These are phyloP conservation scores for Penicillium argentinense DNA, from an alignment of 495 filamentous ascomycete genomes.

Conservation along the genomic window DNA sequence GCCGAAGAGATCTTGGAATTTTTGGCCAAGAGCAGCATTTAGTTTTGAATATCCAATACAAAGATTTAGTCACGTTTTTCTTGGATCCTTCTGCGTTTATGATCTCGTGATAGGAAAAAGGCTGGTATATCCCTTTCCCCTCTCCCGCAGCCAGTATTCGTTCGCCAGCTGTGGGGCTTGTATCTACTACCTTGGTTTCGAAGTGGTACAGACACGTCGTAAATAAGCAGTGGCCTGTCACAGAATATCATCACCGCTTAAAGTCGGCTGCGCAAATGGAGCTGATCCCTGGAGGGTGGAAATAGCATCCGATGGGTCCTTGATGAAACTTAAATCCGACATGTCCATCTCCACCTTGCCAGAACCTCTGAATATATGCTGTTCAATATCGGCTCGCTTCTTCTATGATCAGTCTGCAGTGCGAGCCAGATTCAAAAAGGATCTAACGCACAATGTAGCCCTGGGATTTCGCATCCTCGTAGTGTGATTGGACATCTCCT, in stretches of 20 bases:
- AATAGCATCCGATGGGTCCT: background rate
- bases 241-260: background rate
- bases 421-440: slow-evolving; percentile 28
- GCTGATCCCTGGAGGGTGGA: background rate
- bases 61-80: no score
- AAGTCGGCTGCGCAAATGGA: background rate
- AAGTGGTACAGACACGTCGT: background rate
- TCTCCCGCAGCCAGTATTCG: no score
- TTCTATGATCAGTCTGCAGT: slow-evolving; percentile 32
- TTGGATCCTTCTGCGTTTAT: no score
- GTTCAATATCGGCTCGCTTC: slow-evolving; percentile 27
- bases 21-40: slow-evolving; percentile 26
- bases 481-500: slow-evolving; percentile 34
- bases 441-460: slow-evolving; percentile 30
- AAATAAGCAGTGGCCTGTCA: background rate
- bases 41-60: background rate
- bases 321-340: background rate
- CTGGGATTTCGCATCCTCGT: slow-evolving; percentile 23
- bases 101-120: no score
- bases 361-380: slow-evolving; percentile 20
- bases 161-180: background rate
- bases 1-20: slow-evolving; percentile 49
- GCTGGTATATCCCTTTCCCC: no score
- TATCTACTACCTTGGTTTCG: background rate
- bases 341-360: slow-evolving; percentile 14